Base-by-base conservation (phyloP, 2,329 filamentous ascomycete species). In the Dichotomopilus funicola region DNA sequence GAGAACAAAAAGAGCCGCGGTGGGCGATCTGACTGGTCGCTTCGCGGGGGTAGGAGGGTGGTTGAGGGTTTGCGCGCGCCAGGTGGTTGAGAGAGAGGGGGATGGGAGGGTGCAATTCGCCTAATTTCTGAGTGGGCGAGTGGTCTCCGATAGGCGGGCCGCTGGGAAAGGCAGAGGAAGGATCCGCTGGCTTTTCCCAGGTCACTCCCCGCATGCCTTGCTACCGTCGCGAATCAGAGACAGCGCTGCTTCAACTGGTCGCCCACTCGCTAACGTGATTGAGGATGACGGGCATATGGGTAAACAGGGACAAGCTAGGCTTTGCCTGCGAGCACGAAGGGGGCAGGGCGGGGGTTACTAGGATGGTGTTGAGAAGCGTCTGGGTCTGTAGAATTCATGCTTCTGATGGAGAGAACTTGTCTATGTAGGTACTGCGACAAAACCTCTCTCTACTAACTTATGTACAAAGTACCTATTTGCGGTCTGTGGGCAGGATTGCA, bases 1-100 rank as follows among this genome's bases (percentile, higher is more conserved):
- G 46, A 51, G 54, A 55, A 60, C 60, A 63, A 63, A 51, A 59
- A 66, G 55, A 59, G 61, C 62, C 51, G 67, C 63, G 63, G 63
- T 64, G 64, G 63, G 61, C 60, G 63, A 67, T 69, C 55, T 72
- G 68, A 72, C 67, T 72, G 71, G 71, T 68, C 67, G 62, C 59
- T 48, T 48, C n/a, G 45, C 9, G 33, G 5, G 5, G 45, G 45
- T 36, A n/a, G 45, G 63, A 27, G 65, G 61, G 19, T 27, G 59
- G 27, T 58, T 63, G 65, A 61, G 55, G 55, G 60, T 27, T 27
- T 52, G 64, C 68, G 68, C 69, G 67, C 67, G 69, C 69, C 67
- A 61, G 63, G 61, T 65, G 57, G 63, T 63, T 41, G 44, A 34
- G 27, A 49, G 36, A 51, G 66, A 61, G 63, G 62, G 62, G 62